phyloP scores from a whole-genome alignment of 805 yeast species.

The Schwanniomyces occidentalis region DNA sequence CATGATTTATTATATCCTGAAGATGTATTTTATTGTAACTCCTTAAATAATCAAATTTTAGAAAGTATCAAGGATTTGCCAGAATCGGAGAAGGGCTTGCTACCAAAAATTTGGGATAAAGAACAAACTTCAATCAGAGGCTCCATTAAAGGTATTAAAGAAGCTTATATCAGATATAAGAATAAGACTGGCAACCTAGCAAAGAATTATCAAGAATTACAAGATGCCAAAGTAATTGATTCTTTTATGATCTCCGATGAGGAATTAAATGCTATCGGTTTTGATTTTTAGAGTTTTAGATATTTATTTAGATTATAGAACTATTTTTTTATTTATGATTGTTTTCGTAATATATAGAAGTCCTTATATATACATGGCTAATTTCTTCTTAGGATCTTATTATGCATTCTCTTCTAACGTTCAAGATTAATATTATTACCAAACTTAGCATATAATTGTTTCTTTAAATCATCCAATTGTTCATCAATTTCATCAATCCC shows the following conservation, averaged over 20 bases:
- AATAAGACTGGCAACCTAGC: conserved; percentile 41
- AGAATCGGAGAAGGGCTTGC: conserved; percentile 32
- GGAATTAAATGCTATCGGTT: conserved; percentile 15
- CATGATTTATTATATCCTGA: conserved; percentile 48
- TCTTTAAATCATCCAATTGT: conserved; percentile 61
- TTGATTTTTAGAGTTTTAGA: conserved; percentile 3
- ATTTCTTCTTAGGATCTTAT: conserved; percentile 2
- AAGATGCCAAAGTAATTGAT: conserved; percentile 33
- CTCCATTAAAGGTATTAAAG: conserved; percentile 44
- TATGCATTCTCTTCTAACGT: conserved; percentile 27
- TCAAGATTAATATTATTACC: conserved; percentile 89
- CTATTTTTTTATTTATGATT: too few species aligned
- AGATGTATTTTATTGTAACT: conserved; percentile 58
- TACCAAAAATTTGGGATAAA: conserved; percentile 55
- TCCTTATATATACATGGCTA: too few species aligned
- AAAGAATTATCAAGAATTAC: conserved; percentile 36
- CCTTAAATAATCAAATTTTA: conserved; percentile 23
- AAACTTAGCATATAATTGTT: conserved; percentile 79
- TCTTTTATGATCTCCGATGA: conserved; percentile 15
- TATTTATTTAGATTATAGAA: background rate
- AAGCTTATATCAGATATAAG: conserved; percentile 41
- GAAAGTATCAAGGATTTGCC: conserved; percentile 7
- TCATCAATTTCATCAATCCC: conserved; percentile 54
- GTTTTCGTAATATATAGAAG: too few species aligned
- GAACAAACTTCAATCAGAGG: conserved; percentile 45